These are phyloP conservation scores for Geotrichum fermentans DNA, from an alignment of 1,139 yeast genomes.

Conservation along the genomic window DNA sequence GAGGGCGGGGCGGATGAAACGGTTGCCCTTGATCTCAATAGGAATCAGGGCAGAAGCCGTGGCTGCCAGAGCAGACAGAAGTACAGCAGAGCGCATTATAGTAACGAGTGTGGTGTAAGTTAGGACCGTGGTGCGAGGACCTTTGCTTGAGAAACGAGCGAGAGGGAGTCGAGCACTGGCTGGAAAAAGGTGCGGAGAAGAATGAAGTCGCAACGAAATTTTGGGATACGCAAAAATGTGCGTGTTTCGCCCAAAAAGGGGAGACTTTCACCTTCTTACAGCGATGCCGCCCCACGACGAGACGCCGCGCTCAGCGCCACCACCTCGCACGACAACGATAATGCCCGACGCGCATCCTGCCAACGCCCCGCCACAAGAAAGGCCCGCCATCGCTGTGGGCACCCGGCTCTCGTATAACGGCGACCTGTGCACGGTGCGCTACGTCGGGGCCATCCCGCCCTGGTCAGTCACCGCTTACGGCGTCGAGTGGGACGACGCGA, in stretches of 20 bases:
- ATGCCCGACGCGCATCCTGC: background rate
- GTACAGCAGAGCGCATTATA: conserved; percentile 9
- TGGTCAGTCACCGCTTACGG: conserved; percentile 71
- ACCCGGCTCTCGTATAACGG: conserved; percentile 48
- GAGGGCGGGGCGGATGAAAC: conserved; percentile 47
- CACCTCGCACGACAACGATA: background rate
- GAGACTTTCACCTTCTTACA: background rate
- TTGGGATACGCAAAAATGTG: background rate
- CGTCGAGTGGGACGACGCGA: conserved; percentile 76
- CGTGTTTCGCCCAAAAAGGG: background rate
- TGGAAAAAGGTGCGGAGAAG: background rate
- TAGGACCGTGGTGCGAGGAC: too few species aligned
- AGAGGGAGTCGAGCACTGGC: background rate
- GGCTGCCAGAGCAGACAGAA: conserved; percentile 16
- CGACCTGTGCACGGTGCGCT: conserved; percentile 59
- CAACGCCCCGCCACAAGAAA: conserved; percentile 4
- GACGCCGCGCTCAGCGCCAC: background rate
- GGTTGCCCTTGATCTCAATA: conserved; percentile 42
- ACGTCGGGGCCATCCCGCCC: conserved; percentile 51
- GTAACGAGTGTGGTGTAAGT: conserved; percentile 1
- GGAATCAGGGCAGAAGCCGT: conserved; percentile 43
- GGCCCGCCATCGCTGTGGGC: conserved; percentile 29
- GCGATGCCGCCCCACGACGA: background rate
- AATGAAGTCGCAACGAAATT: background rate
- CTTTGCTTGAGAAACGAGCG: background rate